Evolutionary conservation across 768 basidiomycete species (phyloP), one percentile per base, ranked within the genome.

Genomic region (Termitomyces sp.): DNA sequence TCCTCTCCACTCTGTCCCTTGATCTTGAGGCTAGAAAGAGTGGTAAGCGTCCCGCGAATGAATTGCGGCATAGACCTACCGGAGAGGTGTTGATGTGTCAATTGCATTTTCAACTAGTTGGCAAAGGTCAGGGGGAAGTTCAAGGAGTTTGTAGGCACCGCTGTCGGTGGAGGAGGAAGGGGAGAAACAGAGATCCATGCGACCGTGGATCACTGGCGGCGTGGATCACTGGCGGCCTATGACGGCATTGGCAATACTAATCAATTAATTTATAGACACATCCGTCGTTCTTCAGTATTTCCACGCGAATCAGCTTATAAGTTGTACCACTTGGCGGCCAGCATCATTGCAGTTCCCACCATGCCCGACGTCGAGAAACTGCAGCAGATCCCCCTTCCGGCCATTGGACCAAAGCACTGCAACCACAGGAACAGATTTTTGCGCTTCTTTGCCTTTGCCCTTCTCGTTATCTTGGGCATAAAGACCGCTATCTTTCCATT

Each of bases 1-100:
- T 95, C 89, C 63, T 98, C 94, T 29, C 80, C 79, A 1, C 83
- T 70, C 44, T 85, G 76, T 7, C 95, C 96, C 69, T 94, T 95
- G 72, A 98, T 87, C 27, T 79, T 78, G 53, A 94, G 69, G 42
- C 89, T 89, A 49, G 55, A 56, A 59, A 61, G 57, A 53, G 59
- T 62, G 61, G 47, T 49, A 3, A 57, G 48, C 37, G 27, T 61
- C 7, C 32, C 13, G 9, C 27, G 26, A 29, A 22, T 47, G 26
- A 32, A 42, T 69, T 64, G 56, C 61, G 31, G 46, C 55, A 6
- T 43, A 54, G 47, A 62, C 63, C 34, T 48, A 75, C 74, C 67
- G 71, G 55, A 69, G 63, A 26, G 63, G 66, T 53, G 65, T 65
- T 46, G 67, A 67, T 43, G 68, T 67, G 26, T 73, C 70, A 4